Evolutionary conservation across 768 basidiomycete genomes (phyloP), one percentile per base, ranked within the genome.

Genomic region (Podaxis pistillaris): DNA sequence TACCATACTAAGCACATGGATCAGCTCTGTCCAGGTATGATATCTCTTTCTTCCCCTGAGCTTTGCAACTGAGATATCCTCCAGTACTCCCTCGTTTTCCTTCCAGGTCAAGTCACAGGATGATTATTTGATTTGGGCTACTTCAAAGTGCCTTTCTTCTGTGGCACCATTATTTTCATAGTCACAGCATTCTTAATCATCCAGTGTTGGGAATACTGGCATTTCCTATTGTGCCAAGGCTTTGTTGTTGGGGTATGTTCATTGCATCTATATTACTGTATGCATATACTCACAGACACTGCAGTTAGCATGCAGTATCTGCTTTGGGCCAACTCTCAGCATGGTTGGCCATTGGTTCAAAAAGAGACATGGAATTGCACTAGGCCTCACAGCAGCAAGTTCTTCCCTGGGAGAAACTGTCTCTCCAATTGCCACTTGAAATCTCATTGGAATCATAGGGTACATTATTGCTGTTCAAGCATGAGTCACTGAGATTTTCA

Each of bases 281-380:
- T 6, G 4, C 24, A 11, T 22, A 19, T 15, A 46, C 41, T 40
- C 11, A 24, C 40, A 5, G 4, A 15, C 6, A 11, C 28, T 8
- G 2, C 50, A 69, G 70, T 38, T 71, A 28, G 67, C 63, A 36
- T 70, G 69, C 54, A 72, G 69, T 28, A 65, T 69, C 4, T 73
- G 69, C 19, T 88, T 84, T 60, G 83, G 83, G 3, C 82, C 84
- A 0, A 74, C 79, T 3, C 64, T 83, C 4, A 82, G 78, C 2
- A 69, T 86, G 5, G 67, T 86, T 2, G 81, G 83, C 5, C 87
- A 90, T 65, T 90, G 88, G 87, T 90, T 89, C 71, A 76, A 81
- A 28, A 81, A 75, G 62, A 78, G 74, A 60, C 76, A 84, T 41
- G 81, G 83, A 0, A 63, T 85, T 3, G 89, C 85, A 0, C 71